Evolutionary conservation across 805 yeast species (phyloP).

Genomic region (Komagataella pseudopastoris): DNA sequence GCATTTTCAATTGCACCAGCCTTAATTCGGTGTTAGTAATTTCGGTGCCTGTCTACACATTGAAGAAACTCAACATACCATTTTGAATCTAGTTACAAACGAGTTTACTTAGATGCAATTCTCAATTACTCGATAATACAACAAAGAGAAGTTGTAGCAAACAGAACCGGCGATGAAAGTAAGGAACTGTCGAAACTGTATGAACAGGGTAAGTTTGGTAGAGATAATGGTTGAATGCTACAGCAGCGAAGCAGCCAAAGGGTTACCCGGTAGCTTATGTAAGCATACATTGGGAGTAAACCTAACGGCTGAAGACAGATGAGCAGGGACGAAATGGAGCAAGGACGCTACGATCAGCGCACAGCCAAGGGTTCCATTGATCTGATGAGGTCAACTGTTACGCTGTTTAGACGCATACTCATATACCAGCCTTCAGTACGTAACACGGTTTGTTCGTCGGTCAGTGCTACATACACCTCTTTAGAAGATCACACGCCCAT

Average conservation of each 20-base stretch:
- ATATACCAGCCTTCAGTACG: neutral
- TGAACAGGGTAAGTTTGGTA: neutral
- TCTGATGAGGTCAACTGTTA: too few relatives aligned
- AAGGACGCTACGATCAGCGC: too few relatives aligned
- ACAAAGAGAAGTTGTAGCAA: neutral
- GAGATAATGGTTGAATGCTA: neutral
- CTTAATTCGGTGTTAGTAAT: slow-evolving; percentile 22
- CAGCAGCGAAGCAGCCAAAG: neutral
- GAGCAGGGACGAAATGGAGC: neutral
- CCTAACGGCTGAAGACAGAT: neutral
- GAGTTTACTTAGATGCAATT: neutral
- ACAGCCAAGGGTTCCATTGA: too few relatives aligned
- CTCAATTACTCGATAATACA: neutral
- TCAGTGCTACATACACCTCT: neutral
- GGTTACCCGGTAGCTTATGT: neutral
- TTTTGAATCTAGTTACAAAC: neutral
- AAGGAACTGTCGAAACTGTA: neutral
- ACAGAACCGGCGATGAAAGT: neutral
- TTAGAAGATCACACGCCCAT: neutral
- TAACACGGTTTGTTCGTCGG: neutral
- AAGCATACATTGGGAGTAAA: neutral
- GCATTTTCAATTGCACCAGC: slow-evolving; percentile 98
- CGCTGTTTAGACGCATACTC: neutral
- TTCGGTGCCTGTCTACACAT: neutral
- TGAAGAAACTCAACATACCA: neutral